Evolutionary conservation across 352 stramenopile genomes (phyloP), one percentile per base, ranked within the genome.

Genomic region (Poterioochromonas sp.): DNA sequence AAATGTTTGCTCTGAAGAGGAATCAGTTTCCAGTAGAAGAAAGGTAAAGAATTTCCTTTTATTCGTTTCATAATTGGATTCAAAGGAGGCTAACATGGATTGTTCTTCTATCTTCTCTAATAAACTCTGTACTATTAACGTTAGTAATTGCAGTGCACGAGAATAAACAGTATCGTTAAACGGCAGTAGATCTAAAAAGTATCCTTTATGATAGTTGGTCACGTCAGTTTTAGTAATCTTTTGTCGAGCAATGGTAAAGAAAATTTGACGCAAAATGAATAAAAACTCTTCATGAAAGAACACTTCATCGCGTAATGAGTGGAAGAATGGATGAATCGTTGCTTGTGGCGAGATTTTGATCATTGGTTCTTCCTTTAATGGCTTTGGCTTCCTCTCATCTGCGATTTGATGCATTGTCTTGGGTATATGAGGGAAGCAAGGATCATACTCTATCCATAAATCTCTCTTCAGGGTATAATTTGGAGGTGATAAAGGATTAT

Each of bases 381-480:
- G 77, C 79, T 83, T 84, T 43, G 87, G 84, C 22, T 85, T 78
- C 77, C 77, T 84, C 76, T 90, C 85, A 20, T 86, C 76, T 53
- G 86, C 85, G 76, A 54, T 80, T 77, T 91, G 85, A 80, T 91
- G 88, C 51, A 77, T 73, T 40, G 80, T 81, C 20, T 83, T 76
- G 39, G 79, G 84, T 26, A 90, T 85, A 69, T 90, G 86, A 60
- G 83, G 86, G 79, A 90, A 92, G 0, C 81, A 80, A 22, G 88
- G 86, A 79, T 92, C 88, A 78, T 90, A 92, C 49, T 84, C 80
- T 35, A 84, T 74, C 88, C 88, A 92, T 35, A 77, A 80, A 62
- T 78, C 76, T 53, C 78, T 77, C 58, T 82, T 77, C 34, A 92
- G 76, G 64, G 84, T 79, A 83, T 84, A 90, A 53, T 86, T 85